Evolutionary conservation across 768 basidiomycete genomes (phyloP), one percentile per base, ranked within the genome.

Genomic region (Phanerodontia chrysosporium): DNA sequence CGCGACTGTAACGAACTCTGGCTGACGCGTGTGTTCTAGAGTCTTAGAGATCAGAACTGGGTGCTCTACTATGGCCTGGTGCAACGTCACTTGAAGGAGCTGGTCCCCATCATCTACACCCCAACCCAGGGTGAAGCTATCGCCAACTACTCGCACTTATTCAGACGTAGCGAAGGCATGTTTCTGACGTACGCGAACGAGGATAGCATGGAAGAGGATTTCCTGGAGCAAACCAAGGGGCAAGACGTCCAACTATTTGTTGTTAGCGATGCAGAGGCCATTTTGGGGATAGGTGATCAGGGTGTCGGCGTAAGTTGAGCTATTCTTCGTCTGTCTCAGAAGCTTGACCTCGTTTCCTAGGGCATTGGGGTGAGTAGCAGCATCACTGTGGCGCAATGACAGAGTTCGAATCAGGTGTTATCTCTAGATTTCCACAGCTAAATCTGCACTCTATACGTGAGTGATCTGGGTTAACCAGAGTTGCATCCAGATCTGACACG

Each of bases 111-210:
- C 58, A 84, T 92, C 53, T 92, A 92, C 64, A 93, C 90, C 0
- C 89, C 90, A 4, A 89, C 88, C 6, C 80, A 86, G 78, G 82
- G 88, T 86, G 85, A 90, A 45, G 90, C 90, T 0, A 92, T 92
- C 57, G 73, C 84, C 12, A 80, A 86, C 51, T 94, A 92, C 68
- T 92, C 90, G 0, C 87, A 90, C 67, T 75, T 93, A 6, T 93
- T 89, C 72, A 76, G 92, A 36, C 73, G 87, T 52, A 83, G 85
- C 52, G 87, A 91, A 64, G 90, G 92, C 0, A 65, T 92, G n/a
- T 93, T 81, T 70, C 73, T 93, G 2, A 79, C 83, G 1, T 84
- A 83, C 55, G 70, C 80, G 0, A 69, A 84, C 61, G 73, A 76
- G 59, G 81, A 88, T 45, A 70, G 74, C 14, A 90, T 92, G 86